Evolutionary conservation across 2,329 filamentous ascomycete species (phyloP).

Genomic region (Xylariaceae sp.): DNA sequence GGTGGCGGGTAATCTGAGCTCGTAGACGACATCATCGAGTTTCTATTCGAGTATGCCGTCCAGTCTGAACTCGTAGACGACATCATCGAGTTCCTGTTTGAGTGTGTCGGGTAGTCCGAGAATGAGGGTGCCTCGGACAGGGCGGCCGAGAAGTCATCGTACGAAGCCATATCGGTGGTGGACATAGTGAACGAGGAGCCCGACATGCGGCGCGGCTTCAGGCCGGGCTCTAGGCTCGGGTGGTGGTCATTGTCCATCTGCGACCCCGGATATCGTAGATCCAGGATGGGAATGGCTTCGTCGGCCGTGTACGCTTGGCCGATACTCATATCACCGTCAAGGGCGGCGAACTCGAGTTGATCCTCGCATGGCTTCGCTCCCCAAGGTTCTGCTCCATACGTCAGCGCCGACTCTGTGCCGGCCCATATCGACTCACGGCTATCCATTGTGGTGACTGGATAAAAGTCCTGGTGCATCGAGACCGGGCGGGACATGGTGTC

Average conservation of each 20-base stretch:
- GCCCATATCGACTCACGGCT: slow-evolving; percentile 34
- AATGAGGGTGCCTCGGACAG: slow-evolving; percentile 62
- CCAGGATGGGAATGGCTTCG: slow-evolving; percentile 55
- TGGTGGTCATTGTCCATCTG: slow-evolving; percentile 43
- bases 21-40: no score
- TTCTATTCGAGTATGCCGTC: no score
- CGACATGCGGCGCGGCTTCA: slow-evolving; percentile 56
- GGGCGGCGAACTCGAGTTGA: slow-evolving; percentile 43
- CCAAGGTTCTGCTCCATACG: slow-evolving; percentile 35
- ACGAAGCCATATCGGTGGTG: slow-evolving; percentile 60
- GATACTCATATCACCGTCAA: slow-evolving; percentile 52
- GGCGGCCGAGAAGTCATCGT: slow-evolving; percentile 62
- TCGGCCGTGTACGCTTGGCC: slow-evolving; percentile 57
- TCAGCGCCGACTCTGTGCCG: slow-evolving; percentile 13
- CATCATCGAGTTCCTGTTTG: slow-evolving; percentile 63
- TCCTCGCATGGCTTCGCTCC: slow-evolving; percentile 51
- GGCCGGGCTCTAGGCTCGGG: slow-evolving; percentile 43
- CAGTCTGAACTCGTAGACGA: slow-evolving; percentile 63
- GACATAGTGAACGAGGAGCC: slow-evolving; percentile 70
- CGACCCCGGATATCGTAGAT: slow-evolving; percentile 44
- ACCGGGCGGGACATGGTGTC: slow-evolving; percentile 47
- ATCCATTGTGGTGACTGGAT: slow-evolving; percentile 41
- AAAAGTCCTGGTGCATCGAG: slow-evolving; percentile 52
- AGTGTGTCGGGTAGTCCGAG: slow-evolving; percentile 59
- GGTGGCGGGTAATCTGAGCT: no score